These are phyloP conservation scores for Yarrowia galli DNA, from an alignment of 1,139 yeast genomes.

Conservation along the genomic window DNA sequence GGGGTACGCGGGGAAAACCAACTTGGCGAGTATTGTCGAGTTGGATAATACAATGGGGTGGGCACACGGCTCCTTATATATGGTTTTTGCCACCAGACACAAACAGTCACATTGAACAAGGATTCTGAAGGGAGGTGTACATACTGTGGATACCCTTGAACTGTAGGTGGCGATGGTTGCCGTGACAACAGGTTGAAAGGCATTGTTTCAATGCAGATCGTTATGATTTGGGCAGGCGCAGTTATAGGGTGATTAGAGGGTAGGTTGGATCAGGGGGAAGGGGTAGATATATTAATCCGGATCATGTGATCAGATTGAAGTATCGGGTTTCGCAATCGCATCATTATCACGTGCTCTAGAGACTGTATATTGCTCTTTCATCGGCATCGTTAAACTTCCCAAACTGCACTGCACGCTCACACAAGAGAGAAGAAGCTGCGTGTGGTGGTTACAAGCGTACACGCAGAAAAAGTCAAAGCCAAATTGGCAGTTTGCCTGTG, in stretches of 20 bases:
- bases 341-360: not conserved
- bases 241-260: not conserved
- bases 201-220: constrained; percentile 21
- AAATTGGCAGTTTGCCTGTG: constrained; percentile 34
- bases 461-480: constrained; percentile 32
- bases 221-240: constrained; percentile 1
- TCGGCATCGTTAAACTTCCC: constrained; percentile 1
- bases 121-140: too few species aligned
- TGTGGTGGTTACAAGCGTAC: constrained; percentile 8
- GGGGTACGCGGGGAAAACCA: constrained; percentile 2
- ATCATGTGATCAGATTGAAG: not conserved
- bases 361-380: not conserved
- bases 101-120: not conserved
- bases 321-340: not conserved
- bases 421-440: too few species aligned
- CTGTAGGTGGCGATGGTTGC: constrained; percentile 11
- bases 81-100: not conserved
- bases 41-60: not conserved
- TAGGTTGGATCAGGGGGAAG: too few species aligned
- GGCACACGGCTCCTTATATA: not conserved
- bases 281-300: not conserved
- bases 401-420: too few species aligned
- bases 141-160: too few species aligned
- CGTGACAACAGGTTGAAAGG: constrained; percentile 7
- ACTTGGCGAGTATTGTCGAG: too few species aligned